phyloP scores from a whole-genome alignment of 805 yeast species.

The Saccharomycodes ludwigii region DNA sequence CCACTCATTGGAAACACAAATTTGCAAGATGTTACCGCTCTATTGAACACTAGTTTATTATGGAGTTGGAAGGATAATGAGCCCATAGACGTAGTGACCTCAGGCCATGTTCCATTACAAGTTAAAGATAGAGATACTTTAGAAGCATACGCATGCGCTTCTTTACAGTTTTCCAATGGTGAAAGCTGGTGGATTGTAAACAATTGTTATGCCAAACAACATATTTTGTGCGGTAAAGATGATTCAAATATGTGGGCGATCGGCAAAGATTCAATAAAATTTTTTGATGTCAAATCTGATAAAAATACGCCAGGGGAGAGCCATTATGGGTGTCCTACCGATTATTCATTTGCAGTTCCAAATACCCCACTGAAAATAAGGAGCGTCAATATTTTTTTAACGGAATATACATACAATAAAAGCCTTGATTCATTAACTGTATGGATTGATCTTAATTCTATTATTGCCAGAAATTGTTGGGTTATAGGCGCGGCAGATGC shows the following conservation, averaged over 20 bases:
- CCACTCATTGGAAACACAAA: constrained; percentile 43
- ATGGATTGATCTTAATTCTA: constrained; percentile 79
- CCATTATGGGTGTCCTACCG: constrained; percentile 25
- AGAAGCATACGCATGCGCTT: constrained; percentile 8
- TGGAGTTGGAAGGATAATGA: constrained; percentile 72
- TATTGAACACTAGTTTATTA: constrained; percentile 25
- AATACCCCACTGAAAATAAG: constrained; percentile 34
- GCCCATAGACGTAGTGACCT: constrained; percentile 31
- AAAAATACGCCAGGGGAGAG: constrained; percentile 15
- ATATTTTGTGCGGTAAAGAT: constrained; percentile 40
- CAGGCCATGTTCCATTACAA: constrained; percentile 5
- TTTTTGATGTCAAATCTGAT: constrained; percentile 28
- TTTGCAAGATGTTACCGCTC: constrained; percentile 19
- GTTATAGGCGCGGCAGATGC: constrained; percentile 72
- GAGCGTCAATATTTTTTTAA: constrained; percentile 10
- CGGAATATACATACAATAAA: constrained; percentile 9
- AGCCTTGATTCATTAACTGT: constrained; percentile 27
- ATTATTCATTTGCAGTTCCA: constrained; percentile 35
- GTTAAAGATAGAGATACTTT: constrained; percentile 12
- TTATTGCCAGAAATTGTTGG: constrained; percentile 69
- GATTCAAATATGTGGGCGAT: constrained; percentile 34
- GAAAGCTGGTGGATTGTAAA: constrained; percentile 48
- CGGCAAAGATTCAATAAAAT: constrained; percentile 23
- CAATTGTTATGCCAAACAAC: constrained; percentile 47
- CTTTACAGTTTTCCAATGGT: constrained; percentile 4